Conservation (phyloP, 2,329 filamentous ascomycete species). For the Macrophomina tecta region DNA sequence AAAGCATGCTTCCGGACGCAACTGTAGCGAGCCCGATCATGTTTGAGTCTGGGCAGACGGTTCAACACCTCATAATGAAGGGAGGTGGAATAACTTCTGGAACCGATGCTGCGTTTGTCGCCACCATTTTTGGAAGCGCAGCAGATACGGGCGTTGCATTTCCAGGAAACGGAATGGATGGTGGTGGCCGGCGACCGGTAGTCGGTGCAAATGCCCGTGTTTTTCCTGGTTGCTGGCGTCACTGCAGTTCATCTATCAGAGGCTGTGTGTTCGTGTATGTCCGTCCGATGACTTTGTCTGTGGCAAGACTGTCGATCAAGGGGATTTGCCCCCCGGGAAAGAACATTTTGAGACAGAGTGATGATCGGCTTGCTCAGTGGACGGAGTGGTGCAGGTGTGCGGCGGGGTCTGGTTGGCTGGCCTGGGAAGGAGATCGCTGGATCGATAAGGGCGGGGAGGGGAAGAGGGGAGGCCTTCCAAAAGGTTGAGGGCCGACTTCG, state of each 20-base stretch:
- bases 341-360: neutral
- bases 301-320: slow-evolving; percentile 10
- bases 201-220: neutral
- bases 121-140: neutral
- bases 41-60: no score
- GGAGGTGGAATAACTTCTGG: no score
- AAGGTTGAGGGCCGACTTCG: neutral
- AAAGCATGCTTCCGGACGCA: no score
- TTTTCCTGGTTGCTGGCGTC: neutral
- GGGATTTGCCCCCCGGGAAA: neutral
- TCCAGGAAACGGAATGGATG: neutral
- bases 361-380: neutral
- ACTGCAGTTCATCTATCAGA: neutral
- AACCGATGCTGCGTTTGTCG: no score
- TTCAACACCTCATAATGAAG: no score
- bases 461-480: neutral
- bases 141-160: neutral
- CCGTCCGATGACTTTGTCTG: neutral
- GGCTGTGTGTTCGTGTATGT: neutral
- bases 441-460: neutral
- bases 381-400: neutral
- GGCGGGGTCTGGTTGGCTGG: neutral
- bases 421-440: neutral
- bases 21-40: no score
- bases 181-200: neutral